Evolutionary conservation across 1,284 basidiomycete genomes (phyloP).

Genomic region (Gymnopus androsaceus): DNA sequence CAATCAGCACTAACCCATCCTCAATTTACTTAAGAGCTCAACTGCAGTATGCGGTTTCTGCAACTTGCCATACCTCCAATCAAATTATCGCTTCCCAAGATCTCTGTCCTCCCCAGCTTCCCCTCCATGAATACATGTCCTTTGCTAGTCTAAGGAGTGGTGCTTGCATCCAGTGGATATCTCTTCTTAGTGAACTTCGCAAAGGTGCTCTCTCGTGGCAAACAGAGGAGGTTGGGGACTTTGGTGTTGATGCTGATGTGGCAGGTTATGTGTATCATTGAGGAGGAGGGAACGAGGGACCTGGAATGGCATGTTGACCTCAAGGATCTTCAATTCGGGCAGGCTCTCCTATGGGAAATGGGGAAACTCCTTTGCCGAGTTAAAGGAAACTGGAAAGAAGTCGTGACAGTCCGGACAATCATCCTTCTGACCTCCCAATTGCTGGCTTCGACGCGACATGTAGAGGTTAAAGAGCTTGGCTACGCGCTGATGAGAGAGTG

Average conservation of each 20-base stretch:
- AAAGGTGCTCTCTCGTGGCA: constrained; percentile 38
- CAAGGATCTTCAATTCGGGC: constrained; percentile 32
- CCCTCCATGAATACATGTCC: constrained; percentile 44
- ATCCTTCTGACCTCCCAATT: constrained; percentile 37
- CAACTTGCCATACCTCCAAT: constrained; percentile 44
- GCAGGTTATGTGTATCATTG: constrained; percentile 30
- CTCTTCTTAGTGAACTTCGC: constrained; percentile 44
- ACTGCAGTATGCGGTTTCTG: constrained; percentile 38
- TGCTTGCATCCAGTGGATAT: constrained; percentile 47
- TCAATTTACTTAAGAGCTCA: constrained; percentile 33
- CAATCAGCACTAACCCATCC: constrained; percentile 31
- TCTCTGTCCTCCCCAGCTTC: constrained; percentile 36
- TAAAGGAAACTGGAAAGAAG: constrained; percentile 45
- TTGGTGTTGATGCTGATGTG: constrained; percentile 43
- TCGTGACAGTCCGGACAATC: constrained; percentile 37
- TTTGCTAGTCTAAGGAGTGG: constrained; percentile 48
- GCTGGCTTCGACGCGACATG: constrained; percentile 27
- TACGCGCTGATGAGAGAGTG: neutral
- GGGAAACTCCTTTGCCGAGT: constrained; percentile 30
- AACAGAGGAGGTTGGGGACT: constrained; percentile 38
- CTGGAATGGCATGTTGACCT: constrained; percentile 38
- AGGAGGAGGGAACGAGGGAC: neutral
- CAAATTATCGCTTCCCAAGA: constrained; percentile 43
- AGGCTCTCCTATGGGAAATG: constrained; percentile 35
- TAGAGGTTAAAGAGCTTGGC: neutral